These are phyloP conservation scores for Russula dissimulans DNA, from an alignment of 768 basidiomycete species.

Conservation along the genomic window DNA sequence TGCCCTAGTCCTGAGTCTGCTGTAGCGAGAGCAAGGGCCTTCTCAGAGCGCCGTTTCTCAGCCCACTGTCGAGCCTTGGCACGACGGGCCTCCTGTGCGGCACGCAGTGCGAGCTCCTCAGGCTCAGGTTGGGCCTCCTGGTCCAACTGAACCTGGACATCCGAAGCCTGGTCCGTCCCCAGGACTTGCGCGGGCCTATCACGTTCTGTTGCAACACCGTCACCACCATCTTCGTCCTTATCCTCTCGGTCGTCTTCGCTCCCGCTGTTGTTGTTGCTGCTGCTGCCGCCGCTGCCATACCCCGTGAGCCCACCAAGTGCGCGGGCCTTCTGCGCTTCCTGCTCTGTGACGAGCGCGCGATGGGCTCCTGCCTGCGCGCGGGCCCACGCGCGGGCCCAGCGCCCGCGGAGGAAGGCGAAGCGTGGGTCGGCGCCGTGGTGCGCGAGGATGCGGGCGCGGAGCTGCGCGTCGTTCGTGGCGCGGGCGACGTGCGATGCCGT, in stretches of 20 bases:
- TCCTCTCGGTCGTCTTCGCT: conserved; percentile 21
- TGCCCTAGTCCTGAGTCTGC: not conserved
- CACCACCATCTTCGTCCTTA: conserved; percentile 1
- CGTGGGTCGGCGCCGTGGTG: conserved; percentile 72
- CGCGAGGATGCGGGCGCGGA: conserved; percentile 84
- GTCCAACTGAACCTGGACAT: not conserved
- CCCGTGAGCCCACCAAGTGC: conserved; percentile 47
- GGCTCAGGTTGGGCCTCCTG: not conserved
- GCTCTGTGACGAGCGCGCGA: conserved; percentile 21
- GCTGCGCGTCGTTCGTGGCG: conserved; percentile 69
- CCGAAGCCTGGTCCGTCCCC: not conserved
- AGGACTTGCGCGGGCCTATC: not conserved
- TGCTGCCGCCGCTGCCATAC: conserved; percentile 32
- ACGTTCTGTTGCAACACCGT: not conserved
- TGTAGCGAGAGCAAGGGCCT: not conserved
- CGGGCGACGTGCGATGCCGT: conserved; percentile 61
- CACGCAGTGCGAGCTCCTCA: not conserved
- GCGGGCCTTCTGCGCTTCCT: conserved; percentile 18
- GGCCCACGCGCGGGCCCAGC: conserved; percentile 63
- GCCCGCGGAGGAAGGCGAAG: conserved; percentile 74
- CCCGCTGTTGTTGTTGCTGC: conserved; percentile 22
- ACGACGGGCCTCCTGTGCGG: conserved; percentile 41
- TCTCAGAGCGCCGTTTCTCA: conserved; percentile 35
- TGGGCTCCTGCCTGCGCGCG: conserved; percentile 40
- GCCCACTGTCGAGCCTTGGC: conserved; percentile 51